Base-by-base conservation (phyloP, 768 basidiomycete genomes). In the Psilocybe cubensis region DNA sequence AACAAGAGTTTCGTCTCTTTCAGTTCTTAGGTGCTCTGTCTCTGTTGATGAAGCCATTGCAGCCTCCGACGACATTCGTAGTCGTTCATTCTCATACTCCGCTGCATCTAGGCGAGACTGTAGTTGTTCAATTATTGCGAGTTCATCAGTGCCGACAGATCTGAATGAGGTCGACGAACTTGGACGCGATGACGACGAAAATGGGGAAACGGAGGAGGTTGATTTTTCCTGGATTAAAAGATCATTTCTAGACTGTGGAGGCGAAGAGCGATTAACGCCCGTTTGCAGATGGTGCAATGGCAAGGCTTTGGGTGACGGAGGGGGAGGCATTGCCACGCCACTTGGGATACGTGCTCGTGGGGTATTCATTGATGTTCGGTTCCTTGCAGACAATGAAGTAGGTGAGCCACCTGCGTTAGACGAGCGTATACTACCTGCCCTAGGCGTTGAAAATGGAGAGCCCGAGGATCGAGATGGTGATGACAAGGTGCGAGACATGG, bases 271-370 rank as follows among this genome's bases (percentile, higher is more conserved):
- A n/a, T 62, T 60, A 29, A 23, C 31, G 31, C 14, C 29, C 5
- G n/a, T 3, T 3, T 49, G 35, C 1, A 35, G 40, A 14, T 40
- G 46, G 45, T 40, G 56, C 23, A 51, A 62, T 38, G 50, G 65
- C 49, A 48, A 57, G 67, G 56, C 28, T 43, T 77, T 66, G 6
- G 90, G 90, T 11, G 89, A 89, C 0, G 86, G 76, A 17, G 91
- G 91, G 2, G 91, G 91, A 2, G 90, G 91, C 91, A 93, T 92
- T 6, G 89, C 85, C 24, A 89, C 70, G n/a, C 81, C 77, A 63
- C 89, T 90, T 27, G 90, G 88, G 58, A 91, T 68, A 49, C 90
- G 80, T 12, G 83, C 80, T 27, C 88, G 81, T 42, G 88, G 86
- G 10, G 87, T 88, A 58, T 68, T 77, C n/a, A 76, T 69, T 10